A percentile compares a stretch with the other conserved stretches of the same genome.
Conservation (phyloP, 2,329 filamentous ascomycete genomes). For the Aspergillus sp. region DNA sequence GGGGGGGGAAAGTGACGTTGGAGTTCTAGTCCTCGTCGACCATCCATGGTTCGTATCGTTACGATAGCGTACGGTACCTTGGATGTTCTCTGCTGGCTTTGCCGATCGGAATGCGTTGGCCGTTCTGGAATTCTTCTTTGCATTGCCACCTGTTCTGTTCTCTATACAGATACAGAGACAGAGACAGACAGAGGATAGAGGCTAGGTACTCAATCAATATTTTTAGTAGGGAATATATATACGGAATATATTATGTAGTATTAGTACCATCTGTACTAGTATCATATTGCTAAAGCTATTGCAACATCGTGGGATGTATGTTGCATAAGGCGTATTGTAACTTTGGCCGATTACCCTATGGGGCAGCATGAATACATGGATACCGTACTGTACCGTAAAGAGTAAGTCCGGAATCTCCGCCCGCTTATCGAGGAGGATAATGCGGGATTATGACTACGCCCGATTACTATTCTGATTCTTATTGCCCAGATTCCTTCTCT, state of each 20-base stretch:
- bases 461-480: slow-evolving; percentile 4
- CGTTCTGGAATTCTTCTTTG: slow-evolving; percentile 31
- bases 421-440: not conserved
- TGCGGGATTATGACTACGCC: not conserved
- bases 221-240: too few species aligned
- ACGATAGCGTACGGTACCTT: too few species aligned
- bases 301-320: not conserved
- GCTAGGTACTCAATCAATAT: too few species aligned
- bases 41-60: not conserved
- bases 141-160: slow-evolving; percentile 8
- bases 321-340: too few species aligned
- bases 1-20: not conserved
- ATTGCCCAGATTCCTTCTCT: slow-evolving; percentile 1
- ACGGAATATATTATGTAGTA: too few species aligned
- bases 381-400: too few species aligned
- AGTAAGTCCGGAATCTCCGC: not conserved
- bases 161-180: too few species aligned
- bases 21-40: not conserved
- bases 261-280: too few species aligned
- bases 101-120: slow-evolving; percentile 13
- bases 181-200: too few species aligned
- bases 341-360: too few species aligned
- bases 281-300: not conserved
- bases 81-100: too few species aligned
- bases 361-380: too few species aligned